Evolutionary conservation across 257 asterid species (phyloP), one percentile per base, ranked within the genome.

Genomic region (Linderniella brevidens): DNA sequence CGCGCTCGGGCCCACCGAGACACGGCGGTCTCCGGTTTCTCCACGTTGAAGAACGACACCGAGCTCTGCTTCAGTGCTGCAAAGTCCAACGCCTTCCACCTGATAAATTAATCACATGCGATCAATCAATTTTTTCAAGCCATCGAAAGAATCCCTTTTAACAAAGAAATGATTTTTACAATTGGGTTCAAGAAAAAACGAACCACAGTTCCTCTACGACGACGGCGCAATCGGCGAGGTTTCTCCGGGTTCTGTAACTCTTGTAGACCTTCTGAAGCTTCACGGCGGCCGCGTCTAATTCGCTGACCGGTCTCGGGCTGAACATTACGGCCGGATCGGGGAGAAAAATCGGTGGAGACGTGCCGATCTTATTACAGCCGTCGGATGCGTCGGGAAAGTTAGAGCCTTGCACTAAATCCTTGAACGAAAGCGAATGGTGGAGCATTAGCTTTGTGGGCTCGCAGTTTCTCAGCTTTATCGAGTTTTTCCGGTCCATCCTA

Each of bases 71-170:
- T 76, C 13, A 87, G 72, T 36, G 93, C 92, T 3, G 93, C 95
- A 54, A 75, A 83, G 55, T 83, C 97, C 68, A 87, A 74, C 0
- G 95, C 93, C 48, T 83, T 87, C 97, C 97, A 87, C 97, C 97
- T 87, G 52, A 67, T 45, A 62, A 19, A 16, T 6, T 29, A 46
- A 55, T 18, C 4, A 50, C 57, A 42, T 11, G n/a, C n/a, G n/a
- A n/a, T n/a, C n/a, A n/a, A n/a, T n/a, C n/a, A n/a, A n/a, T n/a
- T n/a, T n/a, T n/a, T 48, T 40, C 5, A 29, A 46, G 11, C 39
- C 11, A 46, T 43, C 16, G 47, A 42, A 29, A 47, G 13, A 39
- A 20, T n/a, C n/a, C n/a, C n/a, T n/a, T n/a, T n/a, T n/a, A 0
- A 12, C 5, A 1, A 8, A 29, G 9, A 8, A 41, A n/a, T n/a